These are phyloP conservation scores for Neurospora sp. DNA, from an alignment of 2,329 filamentous ascomycete genomes.

Conservation along the genomic window DNA sequence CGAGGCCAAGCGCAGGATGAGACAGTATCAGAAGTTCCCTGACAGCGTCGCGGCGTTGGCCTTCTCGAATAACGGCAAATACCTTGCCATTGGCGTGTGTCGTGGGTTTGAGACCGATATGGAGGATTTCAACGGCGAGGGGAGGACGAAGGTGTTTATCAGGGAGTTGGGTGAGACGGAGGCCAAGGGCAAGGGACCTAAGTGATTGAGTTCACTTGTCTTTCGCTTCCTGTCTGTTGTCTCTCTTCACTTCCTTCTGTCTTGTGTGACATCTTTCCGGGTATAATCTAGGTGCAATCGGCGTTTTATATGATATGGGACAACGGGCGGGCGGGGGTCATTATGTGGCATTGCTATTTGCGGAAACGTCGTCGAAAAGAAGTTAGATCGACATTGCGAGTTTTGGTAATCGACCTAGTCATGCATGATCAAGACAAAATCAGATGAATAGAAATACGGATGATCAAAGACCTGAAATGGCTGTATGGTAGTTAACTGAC, in stretches of 20 bases:
- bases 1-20: constrained; percentile 77
- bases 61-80: constrained; percentile 69
- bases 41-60: constrained; percentile 68
- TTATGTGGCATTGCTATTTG: not conserved
- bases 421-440: not conserved
- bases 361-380: not conserved
- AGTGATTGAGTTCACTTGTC: constrained; percentile 31
- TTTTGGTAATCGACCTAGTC: not conserved
- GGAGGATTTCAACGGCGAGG: constrained; percentile 65
- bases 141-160: constrained; percentile 68
- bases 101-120: constrained; percentile 83
- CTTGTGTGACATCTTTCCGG: constrained; percentile 5
- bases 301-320: not conserved
- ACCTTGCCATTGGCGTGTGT: constrained; percentile 70
- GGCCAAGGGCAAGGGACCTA: constrained; percentile 73
- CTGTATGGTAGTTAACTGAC: not conserved
- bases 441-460: not conserved
- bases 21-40: constrained; percentile 78
- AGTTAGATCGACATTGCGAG: not conserved
- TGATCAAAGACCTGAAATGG: not conserved
- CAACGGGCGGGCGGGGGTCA: not conserved
- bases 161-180: constrained; percentile 80
- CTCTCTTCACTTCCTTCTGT: not conserved
- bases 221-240: not conserved
- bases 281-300: not conserved